phyloP scores from a whole-genome alignment of 1,139 yeast genomes.

The Yamadazyma triangularis region DNA sequence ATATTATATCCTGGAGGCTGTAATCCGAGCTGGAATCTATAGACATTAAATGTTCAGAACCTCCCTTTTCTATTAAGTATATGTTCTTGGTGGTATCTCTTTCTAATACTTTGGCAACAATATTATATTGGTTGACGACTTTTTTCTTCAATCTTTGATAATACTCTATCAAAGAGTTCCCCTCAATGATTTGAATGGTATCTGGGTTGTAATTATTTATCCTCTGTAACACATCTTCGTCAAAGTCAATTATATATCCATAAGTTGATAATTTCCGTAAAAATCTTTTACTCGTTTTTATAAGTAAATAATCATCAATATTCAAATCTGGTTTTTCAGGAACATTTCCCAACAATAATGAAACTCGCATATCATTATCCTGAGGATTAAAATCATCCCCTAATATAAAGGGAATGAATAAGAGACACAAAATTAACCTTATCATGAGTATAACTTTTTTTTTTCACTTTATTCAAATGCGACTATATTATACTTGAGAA shows the following conservation, averaged over 20 bases:
- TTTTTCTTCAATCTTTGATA: not conserved
- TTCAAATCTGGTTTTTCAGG: conserved; percentile 3
- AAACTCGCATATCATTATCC: conserved; percentile 3
- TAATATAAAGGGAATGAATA: no score
- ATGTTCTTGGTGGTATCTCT: conserved; percentile 5
- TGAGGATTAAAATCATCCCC: conserved; percentile 6
- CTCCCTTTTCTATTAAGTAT: conserved; percentile 5
- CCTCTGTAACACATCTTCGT: conserved; percentile 4
- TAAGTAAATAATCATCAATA: conserved; percentile 1
- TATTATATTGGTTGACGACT: conserved; percentile 3
- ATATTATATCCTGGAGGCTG: conserved; percentile 4
- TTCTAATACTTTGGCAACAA: conserved; percentile 8
- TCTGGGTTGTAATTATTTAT: not conserved
- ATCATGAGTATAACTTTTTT: no score
- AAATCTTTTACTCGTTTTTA: not conserved
- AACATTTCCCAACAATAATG: conserved; percentile 7
- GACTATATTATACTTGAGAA: no score
- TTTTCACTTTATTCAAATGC: no score
- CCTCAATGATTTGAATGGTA: not conserved
- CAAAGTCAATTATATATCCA: conserved; percentile 8
- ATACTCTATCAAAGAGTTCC: not conserved
- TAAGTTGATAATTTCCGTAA: conserved; percentile 1
- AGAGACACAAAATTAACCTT: no score
- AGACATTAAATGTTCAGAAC: conserved; percentile 7
- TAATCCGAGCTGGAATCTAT: conserved; percentile 5